Base-by-base conservation (phyloP, 306 rosid species). In the Medicago lupulina region DNA sequence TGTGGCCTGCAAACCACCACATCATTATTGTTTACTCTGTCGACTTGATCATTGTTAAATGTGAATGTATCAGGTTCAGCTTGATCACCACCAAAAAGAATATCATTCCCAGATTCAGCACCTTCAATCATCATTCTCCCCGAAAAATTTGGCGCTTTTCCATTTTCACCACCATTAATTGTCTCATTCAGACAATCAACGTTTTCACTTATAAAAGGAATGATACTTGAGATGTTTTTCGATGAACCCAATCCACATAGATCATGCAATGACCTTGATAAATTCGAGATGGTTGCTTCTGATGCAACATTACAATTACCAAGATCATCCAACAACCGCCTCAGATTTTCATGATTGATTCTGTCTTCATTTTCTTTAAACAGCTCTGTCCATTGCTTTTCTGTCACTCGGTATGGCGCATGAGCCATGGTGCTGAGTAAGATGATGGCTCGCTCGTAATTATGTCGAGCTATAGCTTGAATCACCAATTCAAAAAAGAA, bases 381-480 rank as follows among this genome's bases (percentile, higher is more conserved):
- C 78, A 86, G 65, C 18, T 87, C 75, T 36, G 88, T 83, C 97
- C 98, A 95, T 74, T 90, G 95, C 79, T 61, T 86, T 80, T 92
- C 89, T 25, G 89, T 76, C 67, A 90, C 85, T 72, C 71, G 95
- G 82, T 85, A 95, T 25, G 98, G 97, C 25, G 97, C 96, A 79
- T 88, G 82, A 71, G 91, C 90, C 93, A 90, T 85, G 62, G 93
- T 71, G 74, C 76, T 84, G 25, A 94, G 75, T 73, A 92, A 81
- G 80, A 82, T 55, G 74, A 83, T 82, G n/a, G 97, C 95, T 76
- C 80, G 87, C 74, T 81, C 85, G 73, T 86, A 90, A 70, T 83
- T 84, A 19, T 83, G 77, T 64, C 31, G 88, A 68, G 86, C 80
- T 40, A 79, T 78, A 54, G 89, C 88, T 85, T 89, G 97, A 74